A percentile compares a stretch with the other conserved stretches of the same genome.
These are phyloP conservation scores for Lepidium africanum DNA, from an alignment of 345 rosid genomes.

Conservation along the genomic window DNA sequence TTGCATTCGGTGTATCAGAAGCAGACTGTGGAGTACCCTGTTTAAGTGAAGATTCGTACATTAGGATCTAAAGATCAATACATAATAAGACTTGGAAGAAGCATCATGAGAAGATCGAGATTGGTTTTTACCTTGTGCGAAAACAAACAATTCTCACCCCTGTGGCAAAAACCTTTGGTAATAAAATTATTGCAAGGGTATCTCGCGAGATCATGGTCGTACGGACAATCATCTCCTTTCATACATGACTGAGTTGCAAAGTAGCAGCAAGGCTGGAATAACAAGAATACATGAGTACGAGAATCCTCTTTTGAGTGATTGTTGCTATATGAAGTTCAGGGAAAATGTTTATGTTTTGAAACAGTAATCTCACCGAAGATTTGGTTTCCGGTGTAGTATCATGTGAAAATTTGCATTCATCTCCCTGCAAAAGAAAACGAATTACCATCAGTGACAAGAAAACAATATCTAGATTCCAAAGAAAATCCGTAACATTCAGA, in stretches of 20 bases:
- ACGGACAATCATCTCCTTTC: slow-evolving; percentile 90
- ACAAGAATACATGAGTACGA: neutral
- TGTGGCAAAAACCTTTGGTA: slow-evolving; percentile 55
- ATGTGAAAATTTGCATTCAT: slow-evolving; percentile 83
- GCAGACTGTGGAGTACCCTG: slow-evolving; percentile 21
- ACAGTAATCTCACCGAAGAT: slow-evolving; percentile 27
- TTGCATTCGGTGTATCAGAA: slow-evolving; percentile 8
- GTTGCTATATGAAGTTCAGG: neutral
- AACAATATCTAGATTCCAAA: neutral
- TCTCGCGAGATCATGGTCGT: slow-evolving; percentile 81
- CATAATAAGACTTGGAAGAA: neutral
- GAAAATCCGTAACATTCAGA: neutral
- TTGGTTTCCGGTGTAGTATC: slow-evolving; percentile 75
- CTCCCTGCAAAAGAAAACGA: slow-evolving; percentile 44
- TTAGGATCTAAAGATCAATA: slow-evolving; percentile 2
- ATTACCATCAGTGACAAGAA: neutral
- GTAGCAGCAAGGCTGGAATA: slow-evolving; percentile 82
- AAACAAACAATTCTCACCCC: slow-evolving; percentile 72
- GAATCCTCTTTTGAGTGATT: neutral
- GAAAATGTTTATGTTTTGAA: neutral
- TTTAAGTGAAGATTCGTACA: neutral
- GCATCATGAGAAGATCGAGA: neutral
- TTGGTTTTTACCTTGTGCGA: slow-evolving; percentile 65
- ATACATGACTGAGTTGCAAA: slow-evolving; percentile 78
- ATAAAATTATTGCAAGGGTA: slow-evolving; percentile 60